Conservation (phyloP, 2,329 filamentous ascomycete species). For the Helotiales sp. region DNA sequence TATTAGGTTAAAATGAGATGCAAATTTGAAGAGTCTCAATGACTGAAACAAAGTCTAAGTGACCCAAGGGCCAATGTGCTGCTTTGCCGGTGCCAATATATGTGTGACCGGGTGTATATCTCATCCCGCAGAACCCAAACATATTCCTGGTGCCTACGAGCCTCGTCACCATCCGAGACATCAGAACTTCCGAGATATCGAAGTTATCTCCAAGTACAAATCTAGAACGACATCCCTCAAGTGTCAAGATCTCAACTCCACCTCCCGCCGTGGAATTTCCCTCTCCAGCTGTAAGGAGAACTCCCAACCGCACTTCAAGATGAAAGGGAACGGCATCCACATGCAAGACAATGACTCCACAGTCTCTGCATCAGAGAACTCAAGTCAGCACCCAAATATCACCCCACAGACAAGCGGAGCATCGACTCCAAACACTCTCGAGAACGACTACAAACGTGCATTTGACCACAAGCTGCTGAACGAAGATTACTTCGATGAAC, state of each 20-base stretch:
- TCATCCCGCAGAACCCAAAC: not conserved
- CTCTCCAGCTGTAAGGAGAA: not conserved
- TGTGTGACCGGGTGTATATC: conserved; percentile 6
- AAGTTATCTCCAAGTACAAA: not conserved
- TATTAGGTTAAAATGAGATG: not conserved
- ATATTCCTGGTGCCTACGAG: conserved; percentile 5
- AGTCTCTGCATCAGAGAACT: not conserved
- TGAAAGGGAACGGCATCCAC: not conserved
- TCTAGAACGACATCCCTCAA: not conserved
- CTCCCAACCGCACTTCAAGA: not conserved
- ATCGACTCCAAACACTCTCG: conserved; percentile 13
- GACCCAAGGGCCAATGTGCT: not conserved
- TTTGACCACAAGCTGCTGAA: conserved; percentile 15
- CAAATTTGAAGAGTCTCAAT: not conserved
- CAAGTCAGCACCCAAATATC: conserved; percentile 1
- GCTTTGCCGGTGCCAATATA: not conserved
- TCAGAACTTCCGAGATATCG: not conserved
- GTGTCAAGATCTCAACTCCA: not conserved
- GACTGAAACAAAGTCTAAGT: not conserved
- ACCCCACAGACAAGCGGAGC: conserved; percentile 15
- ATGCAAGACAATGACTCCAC: not conserved
- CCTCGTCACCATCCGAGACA: not conserved
- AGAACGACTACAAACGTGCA: conserved; percentile 4
- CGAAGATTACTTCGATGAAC: not conserved
- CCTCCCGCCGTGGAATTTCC: too few species aligned